These are phyloP conservation scores for Chiua sp. DNA, from an alignment of 1,284 basidiomycete species.

Conservation along the genomic window DNA sequence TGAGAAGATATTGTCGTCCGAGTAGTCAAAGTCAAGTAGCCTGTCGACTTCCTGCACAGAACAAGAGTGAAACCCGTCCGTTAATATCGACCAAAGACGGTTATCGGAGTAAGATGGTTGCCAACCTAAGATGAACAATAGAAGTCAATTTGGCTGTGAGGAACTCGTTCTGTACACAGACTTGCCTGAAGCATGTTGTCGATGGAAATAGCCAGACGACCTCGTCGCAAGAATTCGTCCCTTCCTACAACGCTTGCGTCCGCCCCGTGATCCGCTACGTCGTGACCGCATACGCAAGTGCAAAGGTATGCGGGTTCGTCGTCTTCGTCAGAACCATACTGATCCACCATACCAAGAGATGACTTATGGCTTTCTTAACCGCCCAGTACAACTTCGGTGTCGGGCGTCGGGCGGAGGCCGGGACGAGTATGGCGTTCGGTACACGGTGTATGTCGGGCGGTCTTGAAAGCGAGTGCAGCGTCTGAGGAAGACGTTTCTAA, in stretches of 20 bases:
- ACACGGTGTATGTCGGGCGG: constrained; percentile 76
- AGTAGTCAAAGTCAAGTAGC: constrained; percentile 80
- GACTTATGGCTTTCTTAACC: constrained; percentile 51
- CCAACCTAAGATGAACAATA: constrained; percentile 29
- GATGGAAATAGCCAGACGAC: constrained; percentile 79
- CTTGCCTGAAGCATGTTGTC: constrained; percentile 86
- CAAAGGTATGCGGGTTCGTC: constrained; percentile 62
- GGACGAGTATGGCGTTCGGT: constrained; percentile 61
- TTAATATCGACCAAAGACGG: constrained; percentile 23
- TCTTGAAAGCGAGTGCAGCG: constrained; percentile 64
- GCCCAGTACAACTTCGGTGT: constrained; percentile 60
- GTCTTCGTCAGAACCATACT: constrained; percentile 73
- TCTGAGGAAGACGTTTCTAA: constrained; percentile 54
- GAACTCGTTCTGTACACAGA: constrained; percentile 19
- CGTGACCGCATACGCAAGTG: constrained; percentile 79
- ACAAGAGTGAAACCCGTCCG: constrained; percentile 9
- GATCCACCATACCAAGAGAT: constrained; percentile 55
- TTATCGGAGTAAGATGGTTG: constrained; percentile 18
- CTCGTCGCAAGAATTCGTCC: constrained; percentile 72
- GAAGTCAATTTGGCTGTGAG: constrained; percentile 19
- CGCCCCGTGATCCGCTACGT: constrained; percentile 70
- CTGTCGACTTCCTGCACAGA: constrained; percentile 68
- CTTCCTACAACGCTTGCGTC: constrained; percentile 59
- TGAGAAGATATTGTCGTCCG: constrained; percentile 70
- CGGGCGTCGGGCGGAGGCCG: constrained; percentile 71